Conservation (phyloP, 805 yeast genomes). For the Komagataella populi region DNA sequence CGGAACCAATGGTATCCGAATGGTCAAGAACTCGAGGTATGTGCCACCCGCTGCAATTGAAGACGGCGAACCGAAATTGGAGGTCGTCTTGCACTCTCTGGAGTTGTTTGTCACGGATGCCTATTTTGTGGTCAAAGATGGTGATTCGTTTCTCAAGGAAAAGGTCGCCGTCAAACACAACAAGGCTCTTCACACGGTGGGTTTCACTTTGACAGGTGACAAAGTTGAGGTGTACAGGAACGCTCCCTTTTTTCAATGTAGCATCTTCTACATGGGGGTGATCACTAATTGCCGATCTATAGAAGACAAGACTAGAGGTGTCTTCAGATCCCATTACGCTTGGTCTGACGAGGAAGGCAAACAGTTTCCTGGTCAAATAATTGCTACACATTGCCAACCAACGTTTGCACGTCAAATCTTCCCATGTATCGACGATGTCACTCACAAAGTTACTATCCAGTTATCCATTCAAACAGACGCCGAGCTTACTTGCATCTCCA, state of each 20-base stretch:
- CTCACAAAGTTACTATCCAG: conserved; percentile 35
- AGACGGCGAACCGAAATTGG: conserved; percentile 6
- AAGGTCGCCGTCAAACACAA: conserved; percentile 15
- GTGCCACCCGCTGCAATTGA: conserved; percentile 1
- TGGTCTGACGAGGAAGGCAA: conserved; percentile 31
- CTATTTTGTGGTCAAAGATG: conserved; percentile 8
- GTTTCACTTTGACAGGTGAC: conserved; percentile 7
- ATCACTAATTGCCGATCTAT: conserved; percentile 31
- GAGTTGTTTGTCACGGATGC: conserved; percentile 26
- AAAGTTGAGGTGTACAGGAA: not conserved
- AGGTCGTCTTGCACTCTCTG: conserved; percentile 24
- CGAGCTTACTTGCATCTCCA: conserved; percentile 38
- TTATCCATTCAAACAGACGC: conserved; percentile 31
- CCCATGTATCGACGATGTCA: conserved; percentile 59
- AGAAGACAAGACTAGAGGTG: conserved; percentile 32
- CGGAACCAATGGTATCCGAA: conserved; percentile 22
- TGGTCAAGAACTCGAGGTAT: conserved; percentile 13
- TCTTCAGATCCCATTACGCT: conserved; percentile 53
- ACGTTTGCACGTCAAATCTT: conserved; percentile 45
- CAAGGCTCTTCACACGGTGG: conserved; percentile 24
- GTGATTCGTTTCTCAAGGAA: conserved; percentile 10
- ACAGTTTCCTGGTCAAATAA: conserved; percentile 31
- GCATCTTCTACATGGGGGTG: conserved; percentile 34
- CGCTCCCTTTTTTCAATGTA: conserved; percentile 4
- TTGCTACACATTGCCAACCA: conserved; percentile 69